Evolutionary conservation across 345 rosid genomes (phyloP).

Genomic region (Raphanus raphanistrum): DNA sequence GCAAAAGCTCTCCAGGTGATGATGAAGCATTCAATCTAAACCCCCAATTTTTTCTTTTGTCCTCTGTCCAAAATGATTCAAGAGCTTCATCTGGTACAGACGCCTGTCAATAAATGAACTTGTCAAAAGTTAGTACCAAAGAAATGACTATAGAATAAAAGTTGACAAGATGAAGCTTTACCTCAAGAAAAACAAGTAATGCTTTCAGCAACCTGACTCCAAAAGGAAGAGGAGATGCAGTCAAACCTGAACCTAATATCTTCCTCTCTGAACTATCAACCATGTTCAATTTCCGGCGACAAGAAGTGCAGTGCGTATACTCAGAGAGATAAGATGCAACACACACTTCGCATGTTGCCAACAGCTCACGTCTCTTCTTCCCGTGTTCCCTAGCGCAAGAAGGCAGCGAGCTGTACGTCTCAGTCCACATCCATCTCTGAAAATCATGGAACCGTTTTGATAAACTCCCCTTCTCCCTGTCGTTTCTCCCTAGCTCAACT

Average conservation of each 20-base stretch:
- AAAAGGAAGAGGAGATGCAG: constrained; percentile 59
- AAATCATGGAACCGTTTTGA: constrained; percentile 74
- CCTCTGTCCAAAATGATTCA: constrained; percentile 73
- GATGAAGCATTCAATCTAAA: constrained; percentile 58
- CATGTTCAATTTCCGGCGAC: constrained; percentile 58
- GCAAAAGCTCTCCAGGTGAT: constrained; percentile 66
- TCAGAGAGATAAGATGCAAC: constrained; percentile 51
- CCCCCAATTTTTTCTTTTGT: constrained; percentile 56
- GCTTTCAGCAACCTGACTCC: constrained; percentile 79
- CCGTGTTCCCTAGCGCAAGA: constrained; percentile 57
- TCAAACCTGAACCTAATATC: constrained; percentile 35
- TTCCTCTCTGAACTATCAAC: constrained; percentile 43
- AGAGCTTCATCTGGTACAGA: constrained; percentile 77
- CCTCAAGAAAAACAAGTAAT: constrained; percentile 71
- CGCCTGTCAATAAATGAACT: constrained; percentile 47
- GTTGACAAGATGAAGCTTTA: constrained; percentile 30
- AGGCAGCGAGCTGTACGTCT: constrained; percentile 51
- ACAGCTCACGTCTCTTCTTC: constrained; percentile 55
- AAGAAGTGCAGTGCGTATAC: constrained; percentile 59
- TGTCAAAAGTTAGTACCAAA: constrained; percentile 19
- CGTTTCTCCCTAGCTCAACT: constrained; percentile 77
- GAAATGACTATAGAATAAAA: constrained; percentile 3
- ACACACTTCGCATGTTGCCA: constrained; percentile 73
- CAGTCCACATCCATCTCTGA: constrained; percentile 82
- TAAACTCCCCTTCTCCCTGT: constrained; percentile 61